Conservation (phyloP, 306 rosid genomes). For the Oemleria cerasiformis region DNA sequence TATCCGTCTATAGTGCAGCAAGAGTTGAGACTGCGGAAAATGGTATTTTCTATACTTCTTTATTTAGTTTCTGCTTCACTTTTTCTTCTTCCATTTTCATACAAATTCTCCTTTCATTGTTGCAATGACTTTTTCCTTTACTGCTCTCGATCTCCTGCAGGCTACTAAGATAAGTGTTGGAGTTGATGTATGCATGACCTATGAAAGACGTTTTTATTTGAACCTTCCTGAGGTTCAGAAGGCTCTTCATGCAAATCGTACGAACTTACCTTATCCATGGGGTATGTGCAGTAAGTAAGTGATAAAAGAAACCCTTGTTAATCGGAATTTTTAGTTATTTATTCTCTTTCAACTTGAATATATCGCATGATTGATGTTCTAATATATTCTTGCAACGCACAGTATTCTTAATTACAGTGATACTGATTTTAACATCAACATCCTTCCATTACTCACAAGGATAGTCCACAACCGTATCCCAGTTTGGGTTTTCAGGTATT, state of each 20-base stretch:
- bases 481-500: conserved; percentile 89
- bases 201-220: conserved; percentile 58
- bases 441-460: conserved; percentile 72
- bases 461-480: conserved; percentile 67
- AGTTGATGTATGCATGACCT: conserved; percentile 74
- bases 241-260: conserved; percentile 93
- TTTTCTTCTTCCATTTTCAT: neutral
- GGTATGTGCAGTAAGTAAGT: conserved; percentile 71
- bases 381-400: conserved; percentile 19
- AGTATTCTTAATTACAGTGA: conserved; percentile 24
- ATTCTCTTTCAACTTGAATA: neutral
- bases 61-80: neutral
- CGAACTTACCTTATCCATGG: conserved; percentile 70
- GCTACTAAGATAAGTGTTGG: conserved; percentile 74
- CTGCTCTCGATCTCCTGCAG: conserved; percentile 33
- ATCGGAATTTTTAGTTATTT: neutral
- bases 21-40: conserved; percentile 43
- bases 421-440: conserved; percentile 55
- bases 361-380: conserved; percentile 7
- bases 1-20: conserved; percentile 83
- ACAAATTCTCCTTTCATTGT: neutral
- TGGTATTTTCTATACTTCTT: neutral
- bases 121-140: neutral
- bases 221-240: conserved; percentile 87
- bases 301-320: neutral